Base-by-base conservation (phyloP, 2,329 filamentous ascomycete genomes). In the Fusarium sp. region DNA sequence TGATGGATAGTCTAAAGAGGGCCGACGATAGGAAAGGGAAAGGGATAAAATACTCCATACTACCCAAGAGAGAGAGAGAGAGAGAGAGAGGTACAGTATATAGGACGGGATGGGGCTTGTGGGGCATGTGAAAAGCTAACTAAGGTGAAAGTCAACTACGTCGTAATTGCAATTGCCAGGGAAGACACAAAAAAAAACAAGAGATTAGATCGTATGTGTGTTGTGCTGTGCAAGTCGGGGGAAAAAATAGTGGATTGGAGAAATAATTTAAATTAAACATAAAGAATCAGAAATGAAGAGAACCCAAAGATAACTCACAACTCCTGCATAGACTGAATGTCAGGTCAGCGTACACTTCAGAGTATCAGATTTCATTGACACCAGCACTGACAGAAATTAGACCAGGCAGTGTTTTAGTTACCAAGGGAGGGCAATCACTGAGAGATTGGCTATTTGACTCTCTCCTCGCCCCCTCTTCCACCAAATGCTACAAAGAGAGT, bases 351-450 rank as follows among this genome's bases (percentile, higher is more conserved):
- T 45, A 49, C 55, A 16, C 16, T 37, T 16, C 13, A 30, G 28
- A 18, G 41, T 44, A 50, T 37, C 31, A 30, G 23, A 13, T 7
- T 51, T 38, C 36, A 50, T 33, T 20, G 16, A 41, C 30, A 53
- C 38, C 28, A 42, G 42, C 26, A 65, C 61, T 57, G 62, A 53
- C 42, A 65, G 52, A 57, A 40, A 57, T 72, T 65, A 73, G 63
- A 71, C 70, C 36, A 74, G 68, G 69, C 70, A 47, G 70, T 73
- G 72, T 77, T 77, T 75, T 74, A 72, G 68, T 77, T 74, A 69
- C 49, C 65, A 74, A 75, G 74, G 75, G 72, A 72, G 61, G 30
- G 15, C 70, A 60, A 47, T 18, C 38, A 45, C 42, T 16, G 34
- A 50, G 42, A 64, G 49, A 61, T 65, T 60, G 52, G 34, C 45